Conservation (phyloP, 2,329 filamentous ascomycete species). For the Whalleya microplaca region DNA sequence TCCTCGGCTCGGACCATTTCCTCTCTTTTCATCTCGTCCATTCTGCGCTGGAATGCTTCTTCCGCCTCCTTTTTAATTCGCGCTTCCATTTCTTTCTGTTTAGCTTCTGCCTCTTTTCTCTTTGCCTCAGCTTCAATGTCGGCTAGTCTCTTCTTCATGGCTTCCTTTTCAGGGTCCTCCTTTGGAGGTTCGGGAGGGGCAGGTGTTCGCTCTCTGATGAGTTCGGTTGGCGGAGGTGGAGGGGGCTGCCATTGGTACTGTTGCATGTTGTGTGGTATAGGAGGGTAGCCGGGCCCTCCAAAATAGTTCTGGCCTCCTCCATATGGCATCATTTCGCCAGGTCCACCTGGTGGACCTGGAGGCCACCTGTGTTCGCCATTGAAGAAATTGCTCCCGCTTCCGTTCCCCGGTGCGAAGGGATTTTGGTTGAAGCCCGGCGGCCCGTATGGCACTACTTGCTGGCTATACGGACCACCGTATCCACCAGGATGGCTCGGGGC, state of each 20-base stretch:
- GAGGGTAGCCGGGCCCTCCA: constrained; percentile 37
- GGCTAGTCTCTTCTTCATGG: constrained; percentile 63
- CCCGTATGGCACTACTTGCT: constrained; percentile 54
- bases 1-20: constrained; percentile 40
- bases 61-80: constrained; percentile 52
- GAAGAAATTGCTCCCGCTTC: constrained; percentile 48
- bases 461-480: constrained; percentile 45
- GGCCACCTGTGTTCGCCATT: constrained; percentile 38
- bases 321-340: constrained; percentile 42
- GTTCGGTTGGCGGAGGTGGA: constrained; percentile 41
- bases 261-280: constrained; percentile 53
- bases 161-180: constrained; percentile 60
- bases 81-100: constrained; percentile 48
- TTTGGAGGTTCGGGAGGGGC: constrained; percentile 25
- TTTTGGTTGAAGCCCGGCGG: constrained; percentile 35
- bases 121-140: constrained; percentile 52
- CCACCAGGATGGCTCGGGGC: constrained; percentile 53
- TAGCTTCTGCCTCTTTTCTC: constrained; percentile 49
- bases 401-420: constrained; percentile 36
- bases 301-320: constrained; percentile 47
- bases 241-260: constrained; percentile 48
- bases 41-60: constrained; percentile 44
- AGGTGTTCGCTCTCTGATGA: constrained; percentile 15
- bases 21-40: constrained; percentile 45
- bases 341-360: no score